These are phyloP conservation scores for Plenodomus biglobosus DNA, from an alignment of 2,329 filamentous ascomycete species.

Conservation along the genomic window DNA sequence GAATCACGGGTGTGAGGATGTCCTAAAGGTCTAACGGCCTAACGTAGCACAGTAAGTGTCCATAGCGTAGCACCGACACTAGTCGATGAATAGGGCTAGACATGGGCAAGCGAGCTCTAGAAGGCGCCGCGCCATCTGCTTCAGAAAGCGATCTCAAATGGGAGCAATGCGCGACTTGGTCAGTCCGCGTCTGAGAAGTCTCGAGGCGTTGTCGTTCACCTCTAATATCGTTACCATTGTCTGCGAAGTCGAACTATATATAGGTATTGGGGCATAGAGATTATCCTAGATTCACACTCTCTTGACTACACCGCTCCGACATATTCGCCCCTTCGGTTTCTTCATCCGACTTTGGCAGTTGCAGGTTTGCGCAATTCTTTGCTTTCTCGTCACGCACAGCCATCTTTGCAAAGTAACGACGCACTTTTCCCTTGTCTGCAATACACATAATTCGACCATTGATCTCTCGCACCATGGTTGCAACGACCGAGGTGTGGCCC, in stretches of 20 bases:
- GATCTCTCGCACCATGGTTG: background rate
- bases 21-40: background rate
- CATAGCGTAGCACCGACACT: background rate
- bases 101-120: conserved; percentile 19
- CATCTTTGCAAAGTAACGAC: no score
- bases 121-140: conserved; percentile 7
- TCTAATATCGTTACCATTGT: background rate
- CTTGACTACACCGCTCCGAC: no score
- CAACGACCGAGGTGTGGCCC: conserved; percentile 31
- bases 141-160: background rate
- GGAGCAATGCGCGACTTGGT: background rate
- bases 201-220: background rate
- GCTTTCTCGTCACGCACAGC: no score
- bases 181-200: background rate
- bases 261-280: no score
- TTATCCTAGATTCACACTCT: no score
- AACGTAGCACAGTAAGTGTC: background rate
- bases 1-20: background rate
- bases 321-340: no score
- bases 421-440: no score
- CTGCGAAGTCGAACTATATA: no score
- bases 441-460: no score
- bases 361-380: no score
- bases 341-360: no score
- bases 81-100: background rate